phyloP scores from a whole-genome alignment of 306 rosid species.

The Datisca glomerata region DNA sequence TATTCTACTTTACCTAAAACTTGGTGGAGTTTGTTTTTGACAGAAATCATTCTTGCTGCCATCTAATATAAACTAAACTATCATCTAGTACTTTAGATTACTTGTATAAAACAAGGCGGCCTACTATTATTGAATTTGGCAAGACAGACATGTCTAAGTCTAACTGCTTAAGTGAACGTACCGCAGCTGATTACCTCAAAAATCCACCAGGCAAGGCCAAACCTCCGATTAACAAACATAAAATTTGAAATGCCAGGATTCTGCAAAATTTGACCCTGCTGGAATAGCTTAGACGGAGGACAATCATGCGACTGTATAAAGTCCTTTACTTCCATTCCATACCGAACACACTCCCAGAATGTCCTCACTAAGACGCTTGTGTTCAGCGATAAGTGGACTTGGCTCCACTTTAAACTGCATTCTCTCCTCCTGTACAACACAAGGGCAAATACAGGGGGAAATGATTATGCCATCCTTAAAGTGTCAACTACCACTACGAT shows the following conservation, averaged over 20 bases:
- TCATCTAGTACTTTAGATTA: too few species aligned
- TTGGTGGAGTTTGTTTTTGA: neutral
- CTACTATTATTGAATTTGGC: neutral
- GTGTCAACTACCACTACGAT: conserved; percentile 86
- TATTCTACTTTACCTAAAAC: too few species aligned
- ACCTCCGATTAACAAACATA: conserved; percentile 26
- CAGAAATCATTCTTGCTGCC: too few species aligned
- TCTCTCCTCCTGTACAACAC: conserved; percentile 99
- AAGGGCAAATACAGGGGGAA: conserved; percentile 99
- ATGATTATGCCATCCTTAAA: conserved; percentile 97
- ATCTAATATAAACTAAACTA: too few species aligned
- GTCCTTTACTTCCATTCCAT: conserved; percentile 36
- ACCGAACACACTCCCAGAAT: conserved; percentile 43
- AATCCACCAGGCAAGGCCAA: conserved; percentile 37
- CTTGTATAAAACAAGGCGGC: neutral
- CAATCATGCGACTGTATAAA: conserved; percentile 33
- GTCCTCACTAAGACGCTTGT: conserved; percentile 36
- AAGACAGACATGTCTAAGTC: too few species aligned
- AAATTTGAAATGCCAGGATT: conserved; percentile 31
- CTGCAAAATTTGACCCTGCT: conserved; percentile 33
- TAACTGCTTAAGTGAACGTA: conserved; percentile 28
- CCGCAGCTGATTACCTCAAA: conserved; percentile 39
- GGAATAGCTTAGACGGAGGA: conserved; percentile 30
- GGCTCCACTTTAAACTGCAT: conserved; percentile 55
- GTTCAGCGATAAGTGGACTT: conserved; percentile 87